Base-by-base conservation (phyloP, 768 basidiomycete species). In the Floccularia luteovirens region DNA sequence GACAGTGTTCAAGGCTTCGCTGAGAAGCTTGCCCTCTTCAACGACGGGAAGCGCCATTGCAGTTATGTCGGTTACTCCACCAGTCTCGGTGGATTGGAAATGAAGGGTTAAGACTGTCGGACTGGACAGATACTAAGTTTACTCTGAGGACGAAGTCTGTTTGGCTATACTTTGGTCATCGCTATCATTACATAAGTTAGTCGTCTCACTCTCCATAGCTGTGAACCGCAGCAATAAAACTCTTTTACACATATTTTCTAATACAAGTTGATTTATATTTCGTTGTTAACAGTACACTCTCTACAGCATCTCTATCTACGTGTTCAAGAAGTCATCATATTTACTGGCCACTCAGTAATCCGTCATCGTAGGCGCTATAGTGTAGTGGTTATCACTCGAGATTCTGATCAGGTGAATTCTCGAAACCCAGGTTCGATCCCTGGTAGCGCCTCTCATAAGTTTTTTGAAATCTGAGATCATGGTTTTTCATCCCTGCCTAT, bases 11-110 rank as follows among this genome's bases (percentile, higher is more conserved):
- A 90, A 66, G 30, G 85, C 86, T 62, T 90, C 88, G 59, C 82
- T 82, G 51, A 90, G 77, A 48, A 89, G 66, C 61, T 90, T 90
- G 30, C 79, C 87, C 70, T 90, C 86, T 57, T 88, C 86, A 42
- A 64, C 62, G 41, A 68, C 72, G 41, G 69, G 73, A 39, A 64
- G 58, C 14, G 67, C 61, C 56, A 69, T 69, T 43, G 46, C 49
- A 31, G 53, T 50, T 22, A 48, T 50, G 24, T 46, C 47, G 24
- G 48, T 39, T 30, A 8, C 36, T 37, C 11, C 13, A 11, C 8
- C 11, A 21, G 13, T 23, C 20, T 8, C 36, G 16, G 19, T 5
- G 27, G 16, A 19, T 11, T 10, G 36, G 21, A 37, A 10, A 37
- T 37, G 36, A 33, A 33, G 27, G 20, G 39, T 17, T 40, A 38